These are phyloP conservation scores for Peronospora farinosa DNA, from an alignment of 352 stramenopile species.

Conservation along the genomic window DNA sequence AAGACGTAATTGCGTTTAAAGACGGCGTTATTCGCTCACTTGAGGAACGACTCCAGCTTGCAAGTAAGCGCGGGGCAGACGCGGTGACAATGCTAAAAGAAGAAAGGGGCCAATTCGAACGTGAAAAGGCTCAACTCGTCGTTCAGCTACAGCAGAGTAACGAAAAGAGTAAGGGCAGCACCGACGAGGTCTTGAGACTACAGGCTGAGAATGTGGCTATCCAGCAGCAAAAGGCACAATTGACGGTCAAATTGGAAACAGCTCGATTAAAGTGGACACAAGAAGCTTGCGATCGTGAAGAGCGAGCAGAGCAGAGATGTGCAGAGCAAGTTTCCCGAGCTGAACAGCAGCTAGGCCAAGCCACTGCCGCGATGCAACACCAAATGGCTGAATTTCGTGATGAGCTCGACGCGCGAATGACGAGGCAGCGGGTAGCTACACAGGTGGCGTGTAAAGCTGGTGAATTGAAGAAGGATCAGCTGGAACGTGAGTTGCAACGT, in stretches of 20 bases:
- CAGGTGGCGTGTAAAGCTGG: slow-evolving; percentile 30
- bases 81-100: slow-evolving; percentile 14
- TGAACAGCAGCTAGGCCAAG: slow-evolving; percentile 20
- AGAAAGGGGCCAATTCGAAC: slow-evolving; percentile 18
- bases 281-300: slow-evolving; percentile 18
- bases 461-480: slow-evolving; percentile 18
- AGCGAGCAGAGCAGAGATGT: slow-evolving; percentile 12
- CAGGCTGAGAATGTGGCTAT: slow-evolving; percentile 8
- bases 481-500: slow-evolving; percentile 23
- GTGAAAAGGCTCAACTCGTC: slow-evolving; percentile 15
- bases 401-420: slow-evolving; percentile 25
- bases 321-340: slow-evolving; percentile 11
- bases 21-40: slow-evolving; percentile 50
- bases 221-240: slow-evolving; percentile 32
- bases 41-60: slow-evolving; percentile 33
- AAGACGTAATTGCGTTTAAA: slow-evolving; percentile 65
- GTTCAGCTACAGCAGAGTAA: slow-evolving; percentile 22
- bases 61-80: slow-evolving; percentile 20
- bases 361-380: slow-evolving; percentile 34
- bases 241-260: slow-evolving; percentile 32
- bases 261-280: slow-evolving; percentile 20
- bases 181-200: slow-evolving; percentile 18
- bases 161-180: background rate
- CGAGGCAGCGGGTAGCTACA: slow-evolving; percentile 23
- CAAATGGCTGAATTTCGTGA: slow-evolving; percentile 25